Conservation (phyloP, 306 rosid genomes). For the Oxytropis ochrocephala region DNA sequence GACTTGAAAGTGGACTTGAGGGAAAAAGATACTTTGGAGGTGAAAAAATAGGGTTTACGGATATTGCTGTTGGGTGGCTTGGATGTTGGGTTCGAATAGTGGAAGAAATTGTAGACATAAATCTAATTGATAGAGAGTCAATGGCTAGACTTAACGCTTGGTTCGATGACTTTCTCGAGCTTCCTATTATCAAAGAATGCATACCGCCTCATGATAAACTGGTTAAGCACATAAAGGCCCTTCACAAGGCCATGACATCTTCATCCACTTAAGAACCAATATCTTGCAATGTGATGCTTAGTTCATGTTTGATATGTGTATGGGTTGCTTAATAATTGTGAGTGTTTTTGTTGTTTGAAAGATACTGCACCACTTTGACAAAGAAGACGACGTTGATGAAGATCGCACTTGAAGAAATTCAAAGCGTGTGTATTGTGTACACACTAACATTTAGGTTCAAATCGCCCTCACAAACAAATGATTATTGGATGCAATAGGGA, state of each 20-base stretch:
- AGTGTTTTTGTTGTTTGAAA: no score
- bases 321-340: no score
- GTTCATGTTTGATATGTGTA: neutral
- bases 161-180: slow-evolving; percentile 25
- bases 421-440: no score
- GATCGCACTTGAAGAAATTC: no score
- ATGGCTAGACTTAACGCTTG: slow-evolving; percentile 37
- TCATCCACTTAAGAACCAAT: slow-evolving; percentile 26
- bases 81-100: slow-evolving; percentile 23
- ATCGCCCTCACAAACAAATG: no score
- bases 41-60: slow-evolving; percentile 37
- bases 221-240: slow-evolving; percentile 18
- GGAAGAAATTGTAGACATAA: slow-evolving; percentile 30
- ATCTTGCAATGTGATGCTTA: neutral
- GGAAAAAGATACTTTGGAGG: slow-evolving; percentile 40
- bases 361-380: no score
- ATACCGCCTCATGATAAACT: slow-evolving; percentile 32
- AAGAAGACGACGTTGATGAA: no score
- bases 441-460: no score
- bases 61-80: slow-evolving; percentile 42
- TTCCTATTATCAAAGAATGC: slow-evolving; percentile 29
- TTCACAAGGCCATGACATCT: slow-evolving; percentile 21
- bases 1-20: slow-evolving; percentile 35
- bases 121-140: slow-evolving; percentile 28
- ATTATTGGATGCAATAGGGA: no score